Evolutionary conservation across 306 rosid genomes (phyloP).

Genomic region (peach (Prunus persica)): Prunus_persica_NCBIv2 NC_034015.1:22160501-22161000

Average conservation of each 20-base stretch:
- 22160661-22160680: slow-evolving; percentile 62
- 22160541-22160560: neutral
- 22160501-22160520: neutral
- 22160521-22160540: neutral
- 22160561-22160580: neutral
- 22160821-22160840: neutral
- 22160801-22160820: neutral
- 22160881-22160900: slow-evolving; percentile 62
- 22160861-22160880: slow-evolving; percentile 57
- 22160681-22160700: slow-evolving; percentile 46
- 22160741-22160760: slow-evolving; percentile 46
- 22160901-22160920: slow-evolving; percentile 41
- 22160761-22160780: slow-evolving; percentile 56
- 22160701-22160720: slow-evolving; percentile 21
- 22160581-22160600: neutral
- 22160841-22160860: slow-evolving; percentile 1
- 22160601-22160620: slow-evolving; percentile 61
- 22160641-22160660: slow-evolving; percentile 65
- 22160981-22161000: slow-evolving; percentile 82
- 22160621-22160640: slow-evolving; percentile 81
- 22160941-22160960: slow-evolving; percentile 77
- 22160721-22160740: slow-evolving; percentile 22
- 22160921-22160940: slow-evolving; percentile 69
- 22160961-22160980: slow-evolving; percentile 73
- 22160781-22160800: neutral